Conservation (phyloP, 2,329 filamentous ascomycete species). For the Boeremia lycopersici region DNA sequence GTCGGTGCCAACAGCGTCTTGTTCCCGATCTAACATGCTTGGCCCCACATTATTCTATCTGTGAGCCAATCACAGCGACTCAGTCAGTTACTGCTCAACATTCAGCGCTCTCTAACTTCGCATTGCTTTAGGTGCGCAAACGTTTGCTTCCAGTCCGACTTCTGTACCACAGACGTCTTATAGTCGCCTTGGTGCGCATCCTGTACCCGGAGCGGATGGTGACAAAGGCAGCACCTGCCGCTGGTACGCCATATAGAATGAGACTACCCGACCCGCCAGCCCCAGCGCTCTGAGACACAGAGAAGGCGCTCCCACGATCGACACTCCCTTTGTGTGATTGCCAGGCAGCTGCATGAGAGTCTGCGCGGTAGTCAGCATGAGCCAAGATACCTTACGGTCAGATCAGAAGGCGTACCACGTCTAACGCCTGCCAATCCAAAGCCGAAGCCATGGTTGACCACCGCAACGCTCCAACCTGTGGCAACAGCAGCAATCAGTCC, state of each 20-base stretch:
- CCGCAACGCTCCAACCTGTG: background rate
- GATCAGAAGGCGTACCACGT: background rate
- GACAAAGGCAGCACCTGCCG: background rate
- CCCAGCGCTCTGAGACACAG: slow-evolving; percentile 27
- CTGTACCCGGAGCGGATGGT: background rate
- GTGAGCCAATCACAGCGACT: background rate
- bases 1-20: background rate
- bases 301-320: slow-evolving; percentile 21
- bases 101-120: background rate
- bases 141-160: background rate
- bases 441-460: background rate
- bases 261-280: slow-evolving; percentile 19
- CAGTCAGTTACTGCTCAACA: background rate
- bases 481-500: background rate
- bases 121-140: background rate
- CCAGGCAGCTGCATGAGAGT: slow-evolving; percentile 18
- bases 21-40: background rate
- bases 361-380: background rate
- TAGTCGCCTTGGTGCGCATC: background rate
- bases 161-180: background rate
- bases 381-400: background rate
- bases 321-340: slow-evolving; percentile 25
- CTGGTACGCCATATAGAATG: background rate
- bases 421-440: background rate
- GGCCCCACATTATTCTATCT: background rate